Conservation (phyloP, 306 rosid species). For the Hippophae gyantsensis region DNA sequence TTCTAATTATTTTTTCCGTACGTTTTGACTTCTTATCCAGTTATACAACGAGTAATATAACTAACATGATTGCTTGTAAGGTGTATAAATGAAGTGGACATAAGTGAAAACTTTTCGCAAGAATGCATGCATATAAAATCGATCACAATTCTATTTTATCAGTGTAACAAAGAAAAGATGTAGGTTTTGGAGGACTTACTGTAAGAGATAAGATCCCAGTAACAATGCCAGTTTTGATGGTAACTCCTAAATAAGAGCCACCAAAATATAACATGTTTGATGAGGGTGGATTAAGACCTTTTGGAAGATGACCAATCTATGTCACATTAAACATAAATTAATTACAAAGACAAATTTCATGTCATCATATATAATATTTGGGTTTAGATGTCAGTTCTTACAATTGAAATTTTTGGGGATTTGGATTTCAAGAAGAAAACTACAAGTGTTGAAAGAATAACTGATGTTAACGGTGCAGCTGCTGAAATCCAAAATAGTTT, state of each 20-base stretch:
- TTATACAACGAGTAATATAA: too few species aligned
- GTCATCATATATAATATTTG: neutral
- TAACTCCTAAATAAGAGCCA: slow-evolving; percentile 60
- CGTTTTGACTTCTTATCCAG: too few species aligned
- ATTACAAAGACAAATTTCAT: neutral
- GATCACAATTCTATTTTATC: too few species aligned
- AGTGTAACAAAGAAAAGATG: neutral
- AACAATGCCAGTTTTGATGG: slow-evolving; percentile 77
- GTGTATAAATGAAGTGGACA: too few species aligned
- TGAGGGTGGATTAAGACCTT: slow-evolving; percentile 81
- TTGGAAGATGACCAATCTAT: slow-evolving; percentile 69
- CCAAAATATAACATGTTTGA: slow-evolving; percentile 59
- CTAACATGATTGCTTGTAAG: too few species aligned
- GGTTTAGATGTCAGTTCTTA: slow-evolving; percentile 22
- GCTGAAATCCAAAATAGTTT: slow-evolving; percentile 74
- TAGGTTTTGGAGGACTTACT: slow-evolving; percentile 36
- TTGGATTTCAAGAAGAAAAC: slow-evolving; percentile 50
- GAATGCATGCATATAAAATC: too few species aligned
- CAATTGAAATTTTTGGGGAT: slow-evolving; percentile 39
- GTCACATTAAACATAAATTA: neutral
- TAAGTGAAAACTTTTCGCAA: too few species aligned
- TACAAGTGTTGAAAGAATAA: slow-evolving; percentile 58
- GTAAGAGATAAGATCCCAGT: slow-evolving; percentile 85
- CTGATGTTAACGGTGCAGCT: slow-evolving; percentile 82
- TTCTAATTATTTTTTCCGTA: too few species aligned